Percentiles rank a stretch among this genome's conserved stretches.
Conservation (phyloP, 2,329 filamentous ascomycete genomes). For the Paecilomyces variotii region DNA sequence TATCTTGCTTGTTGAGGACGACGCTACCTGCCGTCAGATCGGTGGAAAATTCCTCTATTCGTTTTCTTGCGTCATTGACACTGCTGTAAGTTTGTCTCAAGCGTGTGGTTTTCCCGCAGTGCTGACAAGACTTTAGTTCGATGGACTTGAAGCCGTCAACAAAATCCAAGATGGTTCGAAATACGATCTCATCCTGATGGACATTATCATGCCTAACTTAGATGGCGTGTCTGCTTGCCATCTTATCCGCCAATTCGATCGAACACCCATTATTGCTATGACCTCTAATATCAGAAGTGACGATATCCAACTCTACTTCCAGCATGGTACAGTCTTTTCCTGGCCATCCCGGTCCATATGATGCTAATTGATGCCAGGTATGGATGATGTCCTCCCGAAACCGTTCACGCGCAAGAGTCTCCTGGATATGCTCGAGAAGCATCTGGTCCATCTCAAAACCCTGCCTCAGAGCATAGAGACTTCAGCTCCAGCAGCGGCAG, state of each 20-base stretch:
- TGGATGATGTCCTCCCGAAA: conserved; percentile 96
- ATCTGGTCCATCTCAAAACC: conserved; percentile 76
- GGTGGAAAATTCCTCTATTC: conserved; percentile 60
- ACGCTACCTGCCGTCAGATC: conserved; percentile 58
- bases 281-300: conserved; percentile 96
- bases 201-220: conserved; percentile 94
- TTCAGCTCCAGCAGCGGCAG: conserved; percentile 23
- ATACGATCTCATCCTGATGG: conserved; percentile 71
- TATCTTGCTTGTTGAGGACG: conserved; percentile 84
- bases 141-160: conserved; percentile 85
- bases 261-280: conserved; percentile 90
- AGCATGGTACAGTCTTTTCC: conserved; percentile 62
- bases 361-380: conserved; percentile 51
- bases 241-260: conserved; percentile 80
- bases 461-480: conserved; percentile 50
- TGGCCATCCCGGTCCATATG: conserved; percentile 3
- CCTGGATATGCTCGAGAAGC: conserved; percentile 77
- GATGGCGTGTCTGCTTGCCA: conserved; percentile 93
- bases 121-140: conserved; percentile 47
- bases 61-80: conserved; percentile 57
- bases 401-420: conserved; percentile 89
- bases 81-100: conserved; percentile 43
- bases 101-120: neutral
- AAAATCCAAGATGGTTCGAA: conserved; percentile 63
- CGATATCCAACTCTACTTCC: conserved; percentile 94